Evolutionary conservation across 2,329 filamentous ascomycete genomes (phyloP).

Genomic region (Cercospora sp.): DNA sequence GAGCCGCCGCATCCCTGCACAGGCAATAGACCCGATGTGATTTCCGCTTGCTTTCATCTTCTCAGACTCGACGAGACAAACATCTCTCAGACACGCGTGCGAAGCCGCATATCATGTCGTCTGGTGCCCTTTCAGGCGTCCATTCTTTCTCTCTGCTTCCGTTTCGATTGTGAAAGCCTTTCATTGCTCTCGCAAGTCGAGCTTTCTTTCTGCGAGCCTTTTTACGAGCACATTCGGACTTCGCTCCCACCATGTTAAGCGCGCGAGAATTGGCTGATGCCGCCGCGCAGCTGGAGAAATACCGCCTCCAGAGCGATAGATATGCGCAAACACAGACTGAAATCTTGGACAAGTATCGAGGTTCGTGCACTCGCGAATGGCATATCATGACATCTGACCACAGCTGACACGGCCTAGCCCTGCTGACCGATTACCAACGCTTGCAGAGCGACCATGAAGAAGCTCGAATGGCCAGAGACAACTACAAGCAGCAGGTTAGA

Average conservation of each 20-base stretch:
- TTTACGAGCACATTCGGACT: background rate
- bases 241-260: constrained; percentile 22
- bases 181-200: background rate
- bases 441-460: constrained; percentile 61
- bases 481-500: constrained; percentile 56
- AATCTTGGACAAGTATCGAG: constrained; percentile 43
- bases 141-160: background rate
- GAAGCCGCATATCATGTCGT: background rate
- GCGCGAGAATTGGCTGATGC: constrained; percentile 24
- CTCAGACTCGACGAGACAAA: background rate
- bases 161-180: background rate
- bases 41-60: background rate
- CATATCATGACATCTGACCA: too few relatives aligned
- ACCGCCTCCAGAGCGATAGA: constrained; percentile 24
- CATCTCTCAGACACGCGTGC: background rate
- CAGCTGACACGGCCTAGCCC: constrained; percentile 11
- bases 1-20: background rate
- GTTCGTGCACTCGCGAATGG: too few relatives aligned
- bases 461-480: constrained; percentile 54
- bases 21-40: background rate
- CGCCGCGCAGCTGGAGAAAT: constrained; percentile 27
- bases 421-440: constrained; percentile 57
- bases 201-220: background rate
- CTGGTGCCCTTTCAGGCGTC: background rate
- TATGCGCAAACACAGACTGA: constrained; percentile 31